Evolutionary conservation across 2,329 filamentous ascomycete species (phyloP).

Genomic region (Talaromyces funiculosus): DNA sequence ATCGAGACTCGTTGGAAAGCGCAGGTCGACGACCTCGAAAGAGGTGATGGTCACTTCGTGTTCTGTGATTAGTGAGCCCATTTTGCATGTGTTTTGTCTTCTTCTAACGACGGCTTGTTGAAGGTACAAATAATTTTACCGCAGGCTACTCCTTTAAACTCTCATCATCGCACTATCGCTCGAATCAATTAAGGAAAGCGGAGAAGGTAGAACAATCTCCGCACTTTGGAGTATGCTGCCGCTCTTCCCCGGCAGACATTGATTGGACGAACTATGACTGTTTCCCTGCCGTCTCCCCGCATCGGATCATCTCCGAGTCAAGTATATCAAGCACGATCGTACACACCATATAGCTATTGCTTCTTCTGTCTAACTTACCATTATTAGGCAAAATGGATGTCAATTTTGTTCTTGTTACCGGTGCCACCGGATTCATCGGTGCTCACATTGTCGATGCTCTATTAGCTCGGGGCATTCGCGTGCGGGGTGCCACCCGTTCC

Average conservation of each 20-base stretch:
- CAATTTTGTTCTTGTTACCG: constrained; percentile 20
- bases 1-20: constrained; percentile 13
- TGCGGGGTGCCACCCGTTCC: constrained; percentile 15
- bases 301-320: constrained; percentile 1
- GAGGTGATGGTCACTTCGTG: constrained; percentile 79
- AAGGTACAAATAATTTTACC: neutral
- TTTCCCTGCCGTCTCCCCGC: neutral
- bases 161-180: neutral
- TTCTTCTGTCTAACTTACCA: neutral
- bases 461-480: constrained; percentile 14
- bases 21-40: constrained; percentile 80
- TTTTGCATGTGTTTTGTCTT: neutral
- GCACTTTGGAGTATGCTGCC: neutral
- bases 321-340: neutral
- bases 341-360: neutral
- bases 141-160: neutral
- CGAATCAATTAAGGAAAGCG: neutral
- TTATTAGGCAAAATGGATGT: neutral
- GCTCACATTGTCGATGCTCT: constrained; percentile 21
- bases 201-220: neutral
- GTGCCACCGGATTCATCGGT: constrained; percentile 26
- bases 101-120: neutral
- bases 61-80: neutral
- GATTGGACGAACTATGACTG: neutral
- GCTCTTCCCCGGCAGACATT: neutral